These are phyloP conservation scores for Maudiozyma humilis DNA, from an alignment of 1,139 yeast species.

Conservation along the genomic window DNA sequence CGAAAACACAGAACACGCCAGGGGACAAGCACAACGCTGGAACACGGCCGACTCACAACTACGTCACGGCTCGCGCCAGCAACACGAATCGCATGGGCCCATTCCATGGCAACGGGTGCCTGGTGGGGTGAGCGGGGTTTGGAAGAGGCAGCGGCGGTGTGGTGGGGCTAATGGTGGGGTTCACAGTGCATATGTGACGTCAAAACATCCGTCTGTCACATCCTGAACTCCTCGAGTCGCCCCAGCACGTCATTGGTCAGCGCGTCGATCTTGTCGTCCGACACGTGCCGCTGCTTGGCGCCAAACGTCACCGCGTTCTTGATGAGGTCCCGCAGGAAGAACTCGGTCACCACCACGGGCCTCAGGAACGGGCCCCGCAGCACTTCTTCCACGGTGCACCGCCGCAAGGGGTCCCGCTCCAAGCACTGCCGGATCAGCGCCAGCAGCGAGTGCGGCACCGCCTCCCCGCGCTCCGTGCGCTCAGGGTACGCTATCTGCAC, in stretches of 20 bases:
- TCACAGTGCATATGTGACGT: too few species aligned
- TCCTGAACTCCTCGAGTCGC: conserved; percentile 27
- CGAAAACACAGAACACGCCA: too few species aligned
- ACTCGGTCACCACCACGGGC: conserved; percentile 66
- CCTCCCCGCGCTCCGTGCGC: conserved; percentile 52
- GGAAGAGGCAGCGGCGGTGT: not conserved
- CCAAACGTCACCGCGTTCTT: conserved; percentile 73
- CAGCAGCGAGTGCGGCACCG: conserved; percentile 61
- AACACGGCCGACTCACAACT: too few species aligned
- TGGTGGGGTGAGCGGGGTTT: too few species aligned
- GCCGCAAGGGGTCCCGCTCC: conserved; percentile 57
- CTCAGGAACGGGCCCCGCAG: conserved; percentile 53
- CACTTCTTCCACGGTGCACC: conserved; percentile 61
- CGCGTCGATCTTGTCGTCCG: conserved; percentile 37
- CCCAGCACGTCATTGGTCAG: conserved; percentile 49
- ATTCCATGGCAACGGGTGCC: not conserved
- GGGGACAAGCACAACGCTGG: too few species aligned
- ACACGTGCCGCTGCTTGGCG: conserved; percentile 35
- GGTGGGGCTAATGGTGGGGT: not conserved
- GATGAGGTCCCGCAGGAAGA: conserved; percentile 61
- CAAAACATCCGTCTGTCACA: conserved; percentile 13
- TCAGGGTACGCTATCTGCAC: conserved; percentile 66
- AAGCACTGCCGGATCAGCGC: conserved; percentile 70
- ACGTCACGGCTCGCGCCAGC: too few species aligned
- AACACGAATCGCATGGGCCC: too few species aligned